phyloP scores from a whole-genome alignment of 2,329 filamentous ascomycete species.

The Fusarium penzigii region DNA sequence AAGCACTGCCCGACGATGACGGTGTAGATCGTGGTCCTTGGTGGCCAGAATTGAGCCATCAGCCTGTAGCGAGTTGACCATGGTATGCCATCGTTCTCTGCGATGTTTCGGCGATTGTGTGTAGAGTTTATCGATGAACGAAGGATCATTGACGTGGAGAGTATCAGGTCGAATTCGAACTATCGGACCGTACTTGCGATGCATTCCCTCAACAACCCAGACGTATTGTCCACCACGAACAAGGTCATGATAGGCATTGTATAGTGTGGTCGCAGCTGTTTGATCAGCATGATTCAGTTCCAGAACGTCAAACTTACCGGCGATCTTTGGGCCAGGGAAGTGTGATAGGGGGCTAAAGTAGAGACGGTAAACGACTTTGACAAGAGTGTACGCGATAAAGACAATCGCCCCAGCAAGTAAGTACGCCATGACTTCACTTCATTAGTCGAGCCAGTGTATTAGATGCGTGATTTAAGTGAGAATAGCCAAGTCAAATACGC shows the following conservation, averaged over 20 bases:
- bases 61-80: constrained; percentile 3
- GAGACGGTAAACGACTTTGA: constrained; percentile 19
- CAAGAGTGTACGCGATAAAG: too few species aligned
- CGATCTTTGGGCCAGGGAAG: constrained; percentile 26
- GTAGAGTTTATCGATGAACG: constrained; percentile 26
- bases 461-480: too few species aligned
- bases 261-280: constrained; percentile 13
- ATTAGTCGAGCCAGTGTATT: too few species aligned
- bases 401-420: too few species aligned
- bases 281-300: neutral
- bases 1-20: constrained; percentile 19
- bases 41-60: constrained; percentile 18
- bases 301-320: constrained; percentile 6
- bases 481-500: too few species aligned
- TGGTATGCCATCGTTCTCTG: constrained; percentile 11
- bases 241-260: constrained; percentile 15
- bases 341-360: constrained; percentile 21
- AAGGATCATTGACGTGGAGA: constrained; percentile 30
- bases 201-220: constrained; percentile 29
- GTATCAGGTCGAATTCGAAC: constrained; percentile 31
- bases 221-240: constrained; percentile 17
- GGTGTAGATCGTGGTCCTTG: constrained; percentile 25
- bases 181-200: constrained; percentile 39
- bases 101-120: constrained; percentile 8
- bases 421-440: too few species aligned